Percentiles rank a stretch among this genome's conserved stretches.
phyloP scores from a whole-genome alignment of 441 rosid genomes.

The Adansonia grandidieri region DNA sequence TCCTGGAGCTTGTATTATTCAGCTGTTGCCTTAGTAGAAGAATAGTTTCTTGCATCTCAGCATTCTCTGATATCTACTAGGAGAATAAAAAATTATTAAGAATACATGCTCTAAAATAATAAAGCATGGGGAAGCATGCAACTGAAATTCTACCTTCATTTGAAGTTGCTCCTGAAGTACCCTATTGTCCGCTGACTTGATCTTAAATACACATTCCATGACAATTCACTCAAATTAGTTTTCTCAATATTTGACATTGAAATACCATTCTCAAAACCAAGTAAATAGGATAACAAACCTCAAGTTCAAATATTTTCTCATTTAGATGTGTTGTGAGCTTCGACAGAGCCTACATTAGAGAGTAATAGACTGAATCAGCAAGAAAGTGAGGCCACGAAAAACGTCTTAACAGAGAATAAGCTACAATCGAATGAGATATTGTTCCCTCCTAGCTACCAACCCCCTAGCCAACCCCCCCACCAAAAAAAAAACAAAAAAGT shows the following conservation, averaged over 20 bases:
- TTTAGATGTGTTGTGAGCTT: slow-evolving; percentile 79
- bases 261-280: slow-evolving; percentile 20
- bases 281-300: slow-evolving; percentile 55
- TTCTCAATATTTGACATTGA: slow-evolving; percentile 13
- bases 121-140: slow-evolving; percentile 18
- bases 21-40: slow-evolving; percentile 76
- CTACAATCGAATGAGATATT: slow-evolving; percentile 15
- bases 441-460: not conserved
- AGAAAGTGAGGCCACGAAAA: slow-evolving; percentile 18
- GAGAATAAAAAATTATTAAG: slow-evolving; percentile 21
- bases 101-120: not conserved
- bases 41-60: slow-evolving; percentile 83
- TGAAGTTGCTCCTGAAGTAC: slow-evolving; percentile 91
- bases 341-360: slow-evolving; percentile 62
- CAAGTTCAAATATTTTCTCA: slow-evolving; percentile 85
- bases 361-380: slow-evolving; percentile 33
- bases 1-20: slow-evolving; percentile 43
- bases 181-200: slow-evolving; percentile 91
- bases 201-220: slow-evolving; percentile 46
- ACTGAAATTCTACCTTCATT: slow-evolving; percentile 58
- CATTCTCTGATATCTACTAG: slow-evolving; percentile 71
- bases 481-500: not conserved
- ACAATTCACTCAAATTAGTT: slow-evolving; percentile 31
- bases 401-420: not conserved
- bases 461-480: not conserved